Percentiles rank a stretch among this genome's conserved stretches.
phyloP scores from a whole-genome alignment of 2,329 filamentous ascomycete species.

The Penicillium sp. region DNA sequence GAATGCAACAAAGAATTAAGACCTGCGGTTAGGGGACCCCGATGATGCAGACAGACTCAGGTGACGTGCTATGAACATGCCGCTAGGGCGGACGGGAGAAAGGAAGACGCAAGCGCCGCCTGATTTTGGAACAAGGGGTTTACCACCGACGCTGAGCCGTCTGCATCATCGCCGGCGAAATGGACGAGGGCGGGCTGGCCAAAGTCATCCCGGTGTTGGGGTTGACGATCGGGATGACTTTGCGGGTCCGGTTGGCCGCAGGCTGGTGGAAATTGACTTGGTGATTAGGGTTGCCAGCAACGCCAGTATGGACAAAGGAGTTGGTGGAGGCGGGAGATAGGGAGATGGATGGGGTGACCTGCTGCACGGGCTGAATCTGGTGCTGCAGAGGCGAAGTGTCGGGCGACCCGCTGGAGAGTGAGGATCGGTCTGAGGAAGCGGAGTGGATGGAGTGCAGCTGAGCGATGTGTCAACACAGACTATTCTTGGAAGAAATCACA shows the following conservation, averaged over 20 bases:
- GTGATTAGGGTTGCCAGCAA: conserved; percentile 63
- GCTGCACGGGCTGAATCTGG: conserved; percentile 67
- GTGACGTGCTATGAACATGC: conserved; percentile 35
- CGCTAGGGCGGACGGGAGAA: conserved; percentile 31
- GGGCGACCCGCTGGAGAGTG: conserved; percentile 89
- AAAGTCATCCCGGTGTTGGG: conserved; percentile 84
- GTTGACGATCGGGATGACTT: conserved; percentile 97
- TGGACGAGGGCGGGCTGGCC: conserved; percentile 77
- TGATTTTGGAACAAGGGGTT: conserved; percentile 24
- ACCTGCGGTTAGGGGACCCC: conserved; percentile 35
- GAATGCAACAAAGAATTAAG: conserved; percentile 32
- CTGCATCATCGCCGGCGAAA: conserved; percentile 65
- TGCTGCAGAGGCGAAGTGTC: conserved; percentile 88
- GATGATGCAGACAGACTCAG: conserved; percentile 38
- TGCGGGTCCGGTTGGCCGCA: conserved; percentile 80
- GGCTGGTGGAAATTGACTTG: conserved; percentile 94
- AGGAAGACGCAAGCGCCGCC: conserved; percentile 22
- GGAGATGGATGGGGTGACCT: conserved; percentile 68
- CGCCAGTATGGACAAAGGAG: conserved; percentile 62
- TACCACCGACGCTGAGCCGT: conserved; percentile 44
- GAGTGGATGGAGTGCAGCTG: conserved; percentile 91
- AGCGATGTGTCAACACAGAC: conserved; percentile 19
- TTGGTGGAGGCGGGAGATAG: conserved; percentile 62
- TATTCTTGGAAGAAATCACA: not conserved
- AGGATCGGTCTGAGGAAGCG: conserved; percentile 85